These are phyloP conservation scores for Solanum appendiculatum DNA, from an alignment of 257 asterid species.

Conservation along the genomic window DNA sequence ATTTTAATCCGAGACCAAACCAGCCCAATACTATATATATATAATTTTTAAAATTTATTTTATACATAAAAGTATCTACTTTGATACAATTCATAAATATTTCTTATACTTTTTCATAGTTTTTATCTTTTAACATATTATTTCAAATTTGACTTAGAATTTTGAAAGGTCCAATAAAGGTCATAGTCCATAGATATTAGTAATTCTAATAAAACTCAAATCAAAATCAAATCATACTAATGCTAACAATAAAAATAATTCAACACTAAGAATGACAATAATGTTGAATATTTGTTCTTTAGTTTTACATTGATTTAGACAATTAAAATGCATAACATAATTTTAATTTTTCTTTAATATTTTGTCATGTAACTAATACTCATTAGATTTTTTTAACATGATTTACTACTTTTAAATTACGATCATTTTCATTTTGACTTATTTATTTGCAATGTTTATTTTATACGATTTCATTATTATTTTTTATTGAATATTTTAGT, in stretches of 20 bases:
- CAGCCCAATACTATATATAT: neutral
- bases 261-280: too few relatives aligned
- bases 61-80: neutral
- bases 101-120: neutral
- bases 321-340: neutral
- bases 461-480: too few relatives aligned
- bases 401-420: neutral
- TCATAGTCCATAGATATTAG: too few relatives aligned
- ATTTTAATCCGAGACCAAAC: neutral
- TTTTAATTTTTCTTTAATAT: too few relatives aligned
- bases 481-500: neutral
- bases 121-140: neutral
- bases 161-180: too few relatives aligned
- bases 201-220: too few relatives aligned
- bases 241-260: too few relatives aligned
- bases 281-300: too few relatives aligned
- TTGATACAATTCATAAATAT: neutral
- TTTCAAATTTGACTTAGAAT: neutral
- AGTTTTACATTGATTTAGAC: neutral
- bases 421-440: neutral
- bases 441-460: too few relatives aligned
- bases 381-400: neutral
- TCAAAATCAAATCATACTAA: too few relatives aligned
- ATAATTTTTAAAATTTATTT: too few relatives aligned
- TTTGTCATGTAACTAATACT: neutral